Conservation (phyloP, 2,329 filamentous ascomycete species). For the Stachybotrys chlorohalonatus region DNA sequence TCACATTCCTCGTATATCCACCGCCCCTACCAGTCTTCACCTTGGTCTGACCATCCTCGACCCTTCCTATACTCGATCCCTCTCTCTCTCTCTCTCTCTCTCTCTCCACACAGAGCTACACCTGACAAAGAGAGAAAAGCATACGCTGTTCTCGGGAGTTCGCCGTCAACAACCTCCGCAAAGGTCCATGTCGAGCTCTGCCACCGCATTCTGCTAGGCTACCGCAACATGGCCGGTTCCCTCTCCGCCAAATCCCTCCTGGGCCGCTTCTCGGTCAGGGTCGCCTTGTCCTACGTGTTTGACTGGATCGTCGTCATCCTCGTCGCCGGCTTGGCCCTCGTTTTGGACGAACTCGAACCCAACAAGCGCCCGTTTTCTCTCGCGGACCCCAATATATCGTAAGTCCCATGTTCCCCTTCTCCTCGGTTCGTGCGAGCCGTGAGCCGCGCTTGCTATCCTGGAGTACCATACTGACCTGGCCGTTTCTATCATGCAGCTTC, state of each 20-base stretch:
- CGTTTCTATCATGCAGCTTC: conserved; percentile 36
- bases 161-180: background rate
- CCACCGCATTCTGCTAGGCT: conserved; percentile 6
- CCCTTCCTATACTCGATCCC: no score
- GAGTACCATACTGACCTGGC: background rate
- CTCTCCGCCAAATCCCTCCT: conserved; percentile 3
- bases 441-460: conserved; percentile 1
- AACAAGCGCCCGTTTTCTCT: conserved; percentile 65
- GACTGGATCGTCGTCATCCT: conserved; percentile 64
- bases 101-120: conserved; percentile 2
- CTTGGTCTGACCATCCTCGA: no score
- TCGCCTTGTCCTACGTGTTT: conserved; percentile 58
- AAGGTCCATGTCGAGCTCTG: background rate
- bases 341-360: conserved; percentile 51
- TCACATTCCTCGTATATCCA: no score
- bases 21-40: no score
- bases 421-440: background rate
- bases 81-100: background rate
- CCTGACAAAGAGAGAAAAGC: background rate
- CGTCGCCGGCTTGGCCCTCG: conserved; percentile 47
- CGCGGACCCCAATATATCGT: conserved; percentile 66
- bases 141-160: no score
- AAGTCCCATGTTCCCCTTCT: conserved; percentile 14
- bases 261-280: conserved; percentile 18
- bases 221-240: conserved; percentile 15